These are phyloP conservation scores for Lumnitzera littorea DNA, from an alignment of 345 rosid species.

Conservation along the genomic window DNA sequence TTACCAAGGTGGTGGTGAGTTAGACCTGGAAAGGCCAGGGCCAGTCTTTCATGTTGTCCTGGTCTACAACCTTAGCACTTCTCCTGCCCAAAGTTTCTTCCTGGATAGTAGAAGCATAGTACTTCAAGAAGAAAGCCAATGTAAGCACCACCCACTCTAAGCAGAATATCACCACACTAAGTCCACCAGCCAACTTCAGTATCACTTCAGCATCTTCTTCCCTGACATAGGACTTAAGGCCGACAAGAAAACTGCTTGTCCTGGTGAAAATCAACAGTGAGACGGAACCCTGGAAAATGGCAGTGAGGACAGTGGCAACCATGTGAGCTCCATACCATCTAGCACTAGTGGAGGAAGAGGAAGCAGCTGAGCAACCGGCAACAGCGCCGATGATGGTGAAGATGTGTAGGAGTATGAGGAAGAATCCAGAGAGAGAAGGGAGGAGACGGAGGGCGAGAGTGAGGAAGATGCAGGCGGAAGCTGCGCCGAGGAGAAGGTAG, in stretches of 20 bases:
- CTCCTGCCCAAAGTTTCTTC: constrained; percentile 21
- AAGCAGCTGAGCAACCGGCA: constrained; percentile 67
- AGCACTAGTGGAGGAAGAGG: constrained; percentile 27
- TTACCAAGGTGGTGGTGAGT: neutral
- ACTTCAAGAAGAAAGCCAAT: constrained; percentile 86
- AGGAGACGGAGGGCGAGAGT: constrained; percentile 78
- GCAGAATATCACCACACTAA: constrained; percentile 63
- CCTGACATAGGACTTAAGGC: constrained; percentile 72
- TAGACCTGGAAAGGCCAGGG: constrained; percentile 82
- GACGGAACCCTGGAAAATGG: constrained; percentile 88
- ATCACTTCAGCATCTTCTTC: constrained; percentile 81
- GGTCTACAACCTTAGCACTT: constrained; percentile 63
- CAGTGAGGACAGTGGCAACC: constrained; percentile 76
- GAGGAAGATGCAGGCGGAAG: constrained; percentile 84
- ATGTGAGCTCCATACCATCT: constrained; percentile 81
- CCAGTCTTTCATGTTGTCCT: constrained; percentile 73
- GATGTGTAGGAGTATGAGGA: constrained; percentile 47
- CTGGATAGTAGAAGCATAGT: constrained; percentile 29
- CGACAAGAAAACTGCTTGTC: constrained; percentile 52
- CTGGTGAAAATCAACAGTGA: constrained; percentile 69
- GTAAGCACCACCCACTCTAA: constrained; percentile 85
- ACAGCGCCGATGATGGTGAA: constrained; percentile 56
- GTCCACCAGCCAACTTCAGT: constrained; percentile 71
- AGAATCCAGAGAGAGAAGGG: constrained; percentile 72
- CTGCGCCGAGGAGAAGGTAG: constrained; percentile 84